These are phyloP conservation scores for Vitis riparia DNA, from an alignment of 164 flowering plant species.

Conservation along the genomic window DNA sequence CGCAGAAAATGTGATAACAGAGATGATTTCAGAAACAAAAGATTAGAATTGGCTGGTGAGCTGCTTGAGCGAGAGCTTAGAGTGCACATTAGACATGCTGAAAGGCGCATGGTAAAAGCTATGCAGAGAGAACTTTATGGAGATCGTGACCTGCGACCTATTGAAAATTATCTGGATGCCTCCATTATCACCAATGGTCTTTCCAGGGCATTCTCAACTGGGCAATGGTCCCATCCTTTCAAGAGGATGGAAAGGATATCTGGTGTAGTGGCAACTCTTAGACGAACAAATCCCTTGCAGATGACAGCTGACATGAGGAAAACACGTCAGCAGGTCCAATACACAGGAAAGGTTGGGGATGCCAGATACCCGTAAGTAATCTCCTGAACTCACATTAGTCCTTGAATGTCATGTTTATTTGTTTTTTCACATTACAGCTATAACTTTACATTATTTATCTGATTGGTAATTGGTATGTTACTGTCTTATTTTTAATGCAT, in stretches of 20 bases:
- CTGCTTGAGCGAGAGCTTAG: conserved; percentile 74
- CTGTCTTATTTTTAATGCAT: too few relatives aligned
- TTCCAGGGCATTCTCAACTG: conserved; percentile 89
- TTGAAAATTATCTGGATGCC: conserved; percentile 77
- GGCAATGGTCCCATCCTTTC: conserved; percentile 82
- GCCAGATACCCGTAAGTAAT: conserved; percentile 94
- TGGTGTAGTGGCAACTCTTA: conserved; percentile 80
- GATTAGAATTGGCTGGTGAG: conserved; percentile 81
- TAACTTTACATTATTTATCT: not conserved
- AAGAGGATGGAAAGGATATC: conserved; percentile 60
- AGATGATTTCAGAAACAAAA: conserved; percentile 86
- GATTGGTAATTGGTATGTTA: too few relatives aligned
- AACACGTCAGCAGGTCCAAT: conserved; percentile 78
- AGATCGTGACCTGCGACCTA: conserved; percentile 51
- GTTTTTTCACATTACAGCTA: not conserved
- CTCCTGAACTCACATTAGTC: not conserved
- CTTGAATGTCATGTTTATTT: not conserved
- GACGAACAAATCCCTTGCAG: conserved; percentile 86
- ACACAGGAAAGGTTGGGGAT: conserved; percentile 90
- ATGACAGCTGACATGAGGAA: conserved; percentile 69
- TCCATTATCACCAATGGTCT: conserved; percentile 91
- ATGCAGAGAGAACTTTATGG: conserved; percentile 83
- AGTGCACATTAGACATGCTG: conserved; percentile 69
- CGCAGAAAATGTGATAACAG: conserved; percentile 65
- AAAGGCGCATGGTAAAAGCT: conserved; percentile 73